Base-by-base conservation (phyloP, 192 early-diverging fungal species). In the Podila epicladia region DNA sequence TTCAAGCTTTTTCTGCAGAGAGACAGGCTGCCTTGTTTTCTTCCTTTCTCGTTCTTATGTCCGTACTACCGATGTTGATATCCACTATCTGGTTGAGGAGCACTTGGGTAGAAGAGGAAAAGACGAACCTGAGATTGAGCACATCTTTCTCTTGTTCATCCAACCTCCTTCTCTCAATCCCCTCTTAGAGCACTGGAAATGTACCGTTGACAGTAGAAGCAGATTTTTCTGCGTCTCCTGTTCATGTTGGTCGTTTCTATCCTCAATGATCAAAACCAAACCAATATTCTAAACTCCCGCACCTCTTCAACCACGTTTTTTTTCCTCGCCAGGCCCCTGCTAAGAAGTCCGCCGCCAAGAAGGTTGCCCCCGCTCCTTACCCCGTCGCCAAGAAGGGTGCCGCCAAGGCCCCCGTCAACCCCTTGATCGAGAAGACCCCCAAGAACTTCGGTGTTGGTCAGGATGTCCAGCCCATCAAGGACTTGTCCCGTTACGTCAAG, bases 401-500 rank as follows among this genome's bases (percentile, higher is more conserved):
- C 67, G 83, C 92, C 82, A 97, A 94, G 86, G 84, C 85, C 75
- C 74, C 85, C 64, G 80, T 75, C 50, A 93, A 97, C 92, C 96
- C 97, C 65, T 91, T 98, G 72, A 92, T 98, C 74, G 98, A 98
- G 90, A 95, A 95, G 87, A 89, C 89, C 64, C 91, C 97, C 69
- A 91, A 93, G 80, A 97, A 95, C 90, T 99, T 97, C 85, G 94
- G 93, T 83, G 94, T 99, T 77, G 98, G 97, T 86, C 95, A 95
- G 86, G 95, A 95, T 86, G 91, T 99, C 86, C 97, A 97, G 90
- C 98, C 97, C 82, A 91, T 90, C 83, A 92, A 93, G 84, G 94
- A 99, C 88, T 88, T 99, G 58, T 91, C 94, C 73, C 95, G 97
- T 88, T 99, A 95, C 86, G 94, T 97, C 84, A 97, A 97, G 89